These are phyloP conservation scores for Acanthamoeba royreba DNA, from an alignment of 208 protist species.

Conservation along the genomic window DNA sequence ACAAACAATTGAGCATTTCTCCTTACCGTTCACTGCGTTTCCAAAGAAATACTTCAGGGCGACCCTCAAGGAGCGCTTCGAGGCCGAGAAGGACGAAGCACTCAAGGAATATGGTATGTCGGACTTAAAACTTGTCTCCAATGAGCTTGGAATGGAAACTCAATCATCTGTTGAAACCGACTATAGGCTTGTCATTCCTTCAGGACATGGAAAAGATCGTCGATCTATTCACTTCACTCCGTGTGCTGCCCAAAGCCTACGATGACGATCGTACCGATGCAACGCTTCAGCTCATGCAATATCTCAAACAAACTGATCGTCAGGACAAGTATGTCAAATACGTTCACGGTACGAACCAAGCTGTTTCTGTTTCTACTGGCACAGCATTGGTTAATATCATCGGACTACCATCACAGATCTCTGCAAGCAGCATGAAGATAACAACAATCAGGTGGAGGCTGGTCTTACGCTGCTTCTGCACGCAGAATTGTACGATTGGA, in stretches of 20 bases:
- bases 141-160: too few species aligned
- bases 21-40: background rate
- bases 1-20: background rate
- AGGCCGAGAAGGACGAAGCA: conserved; percentile 30
- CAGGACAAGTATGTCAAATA: conserved; percentile 73
- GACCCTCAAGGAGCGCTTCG: conserved; percentile 15
- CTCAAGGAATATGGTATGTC: background rate
- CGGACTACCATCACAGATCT: background rate
- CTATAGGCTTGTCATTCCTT: background rate
- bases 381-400: background rate
- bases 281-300: conserved; percentile 65
- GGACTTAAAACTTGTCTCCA: background rate
- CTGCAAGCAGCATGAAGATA: conserved; percentile 41
- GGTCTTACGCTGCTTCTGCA: conserved; percentile 66
- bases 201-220: conserved; percentile 36
- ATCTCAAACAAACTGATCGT: conserved; percentile 69
- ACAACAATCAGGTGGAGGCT: conserved; percentile 49
- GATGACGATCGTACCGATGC: conserved; percentile 68
- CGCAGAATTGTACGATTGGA: conserved; percentile 63
- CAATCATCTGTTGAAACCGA: background rate
- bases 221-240: conserved; percentile 30
- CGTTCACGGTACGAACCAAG: conserved; percentile 54
- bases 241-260: conserved; percentile 54
- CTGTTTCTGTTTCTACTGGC: background rate
- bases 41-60: conserved; percentile 42